Evolutionary conservation across 495 filamentous ascomycete species (phyloP), one percentile per base, ranked within the genome.

Genomic region (Penicillium malachiteum): DNA sequence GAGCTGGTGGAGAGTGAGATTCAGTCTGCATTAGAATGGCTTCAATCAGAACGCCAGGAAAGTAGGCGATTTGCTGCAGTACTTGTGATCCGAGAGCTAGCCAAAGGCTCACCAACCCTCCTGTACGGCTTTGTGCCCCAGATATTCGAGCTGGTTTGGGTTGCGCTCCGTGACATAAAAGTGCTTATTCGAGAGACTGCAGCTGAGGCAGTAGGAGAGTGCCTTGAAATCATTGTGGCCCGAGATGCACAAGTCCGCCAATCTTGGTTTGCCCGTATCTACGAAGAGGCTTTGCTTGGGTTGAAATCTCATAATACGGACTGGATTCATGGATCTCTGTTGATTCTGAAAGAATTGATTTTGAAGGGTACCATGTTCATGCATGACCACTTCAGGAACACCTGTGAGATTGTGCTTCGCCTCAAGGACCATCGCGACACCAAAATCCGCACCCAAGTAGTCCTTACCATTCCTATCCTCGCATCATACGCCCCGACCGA

Each of bases 281-380:
- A 92, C 57, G 85, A 90, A 35, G 92, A 96, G 67, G 87, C 90
- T 7, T 74, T 88, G 47, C 73, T 79, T 48, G 91, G 92, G 14
- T 83, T 99, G 63, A 87, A 87, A 66, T 81, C 84, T 32, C 85
- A 82, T 55, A 91, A 89, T 33, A 78, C 90, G 41, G 94, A 99
- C 64, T 85, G 82, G 57, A 86, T 93, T 34, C 94, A 99, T 69
- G 95, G 91, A 31, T 96, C 92, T 11, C 81, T 99, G 37, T 79
- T 99, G 16, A 89, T 92, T 1, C 78, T 97, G 59, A 92, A 91
- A 67, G 93, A 97, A 68, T 80, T 99, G 26, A 84, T 97, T 13
- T 79, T 90, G 56, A 91, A 94, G 60, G 93, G 94, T 21, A 92
- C 91, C 55, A 99, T 97, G 94, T 99, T 95, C 74, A 97, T 99